These are phyloP conservation scores for Chrysanthemum makinoi DNA, from an alignment of 129 eudicot species.

Conservation along the genomic window DNA sequence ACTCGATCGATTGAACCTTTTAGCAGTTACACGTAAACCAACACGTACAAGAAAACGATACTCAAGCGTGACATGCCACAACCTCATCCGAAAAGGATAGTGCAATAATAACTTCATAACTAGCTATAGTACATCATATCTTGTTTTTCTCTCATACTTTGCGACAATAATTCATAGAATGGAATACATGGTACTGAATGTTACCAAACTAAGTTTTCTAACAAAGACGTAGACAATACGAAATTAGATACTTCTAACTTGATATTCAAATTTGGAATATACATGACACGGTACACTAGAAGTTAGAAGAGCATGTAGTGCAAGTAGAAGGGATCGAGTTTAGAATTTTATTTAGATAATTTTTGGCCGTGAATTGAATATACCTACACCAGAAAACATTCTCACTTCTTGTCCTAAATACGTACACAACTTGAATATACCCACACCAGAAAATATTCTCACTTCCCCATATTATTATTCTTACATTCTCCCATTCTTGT, in stretches of 20 bases:
- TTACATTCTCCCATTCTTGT: not conserved
- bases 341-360: slow-evolving; percentile 1
- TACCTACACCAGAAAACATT: slow-evolving; percentile 22
- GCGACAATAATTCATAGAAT: not conserved
- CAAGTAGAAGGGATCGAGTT: slow-evolving; percentile 9
- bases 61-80: not conserved
- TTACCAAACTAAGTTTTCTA: not conserved
- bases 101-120: not conserved
- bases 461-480: slow-evolving; percentile 19
- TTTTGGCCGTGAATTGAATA: slow-evolving; percentile 14
- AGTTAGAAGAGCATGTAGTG: slow-evolving; percentile 18
- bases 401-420: not conserved
- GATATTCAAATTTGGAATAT: not conserved
- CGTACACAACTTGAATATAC: not conserved
- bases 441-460: not conserved
- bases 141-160: not conserved
- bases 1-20: too few relatives aligned
- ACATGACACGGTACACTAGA: slow-evolving; percentile 4
- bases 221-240: slow-evolving; percentile 4
- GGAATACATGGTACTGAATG: not conserved
- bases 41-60: not conserved
- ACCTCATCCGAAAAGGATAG: not conserved
- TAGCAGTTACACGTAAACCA: too few relatives aligned
- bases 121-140: not conserved
- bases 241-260: slow-evolving; percentile 3